Percentiles rank a stretch among this genome's conserved stretches.
phyloP scores from a whole-genome alignment of 306 rosid genomes.

The Dryas alaskensis region DNA sequence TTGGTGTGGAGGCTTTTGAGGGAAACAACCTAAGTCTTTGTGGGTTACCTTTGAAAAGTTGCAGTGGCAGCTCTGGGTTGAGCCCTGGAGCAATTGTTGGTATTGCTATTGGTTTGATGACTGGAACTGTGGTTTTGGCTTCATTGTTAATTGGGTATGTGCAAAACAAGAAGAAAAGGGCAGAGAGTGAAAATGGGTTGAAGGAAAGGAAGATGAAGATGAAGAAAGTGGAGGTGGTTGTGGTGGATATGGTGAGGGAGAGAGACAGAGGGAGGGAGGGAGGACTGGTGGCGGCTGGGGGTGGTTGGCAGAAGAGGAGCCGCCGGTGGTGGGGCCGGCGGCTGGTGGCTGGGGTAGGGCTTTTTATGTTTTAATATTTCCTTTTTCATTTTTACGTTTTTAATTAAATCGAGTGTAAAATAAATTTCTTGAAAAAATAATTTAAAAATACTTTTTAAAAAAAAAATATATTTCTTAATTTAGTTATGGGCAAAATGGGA shows the following conservation, averaged over 20 bases:
- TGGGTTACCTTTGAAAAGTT: slow-evolving; percentile 78
- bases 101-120: slow-evolving; percentile 79
- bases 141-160: slow-evolving; percentile 79
- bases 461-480: too few species aligned
- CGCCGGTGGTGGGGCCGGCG: too few species aligned
- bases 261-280: too few species aligned
- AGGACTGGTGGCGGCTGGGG: too few species aligned
- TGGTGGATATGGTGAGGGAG: slow-evolving; percentile 49
- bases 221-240: slow-evolving; percentile 40
- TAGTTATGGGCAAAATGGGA: too few species aligned
- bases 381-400: too few species aligned
- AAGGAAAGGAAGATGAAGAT: slow-evolving; percentile 58
- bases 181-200: slow-evolving; percentile 77
- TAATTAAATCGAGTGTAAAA: too few species aligned
- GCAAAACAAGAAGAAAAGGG: slow-evolving; percentile 77
- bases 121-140: slow-evolving; percentile 86
- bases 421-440: too few species aligned
- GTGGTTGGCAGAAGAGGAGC: too few species aligned
- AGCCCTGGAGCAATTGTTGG: slow-evolving; percentile 97
- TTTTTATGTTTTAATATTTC: too few species aligned
- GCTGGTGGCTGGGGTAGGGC: too few species aligned
- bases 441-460: too few species aligned
- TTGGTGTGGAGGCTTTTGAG: slow-evolving; percentile 73
- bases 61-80: slow-evolving; percentile 51
- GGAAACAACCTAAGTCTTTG: slow-evolving; percentile 76